These are phyloP conservation scores for Simplicillium sp. DNA, from an alignment of 2,329 filamentous ascomycete species.

Conservation along the genomic window DNA sequence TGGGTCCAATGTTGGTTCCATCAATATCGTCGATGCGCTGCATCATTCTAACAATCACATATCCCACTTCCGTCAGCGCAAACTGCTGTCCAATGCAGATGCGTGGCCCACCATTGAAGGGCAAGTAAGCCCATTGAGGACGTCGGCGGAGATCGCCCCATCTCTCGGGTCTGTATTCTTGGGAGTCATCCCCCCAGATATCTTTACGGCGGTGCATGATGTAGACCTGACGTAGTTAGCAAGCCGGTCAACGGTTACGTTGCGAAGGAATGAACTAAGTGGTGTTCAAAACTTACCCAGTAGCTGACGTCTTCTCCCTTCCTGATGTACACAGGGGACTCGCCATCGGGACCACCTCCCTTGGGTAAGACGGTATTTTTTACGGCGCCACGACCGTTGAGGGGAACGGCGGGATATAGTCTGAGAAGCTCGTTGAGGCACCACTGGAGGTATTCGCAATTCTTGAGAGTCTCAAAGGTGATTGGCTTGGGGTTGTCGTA, in stretches of 20 bases:
- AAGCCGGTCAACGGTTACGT: neutral
- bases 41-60: conserved; percentile 9
- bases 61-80: conserved; percentile 15
- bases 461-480: conserved; percentile 12
- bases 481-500: conserved; percentile 16
- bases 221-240: conserved; percentile 16
- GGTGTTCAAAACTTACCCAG: neutral
- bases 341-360: conserved; percentile 34
- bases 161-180: conserved; percentile 18
- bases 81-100: conserved; percentile 26
- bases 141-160: conserved; percentile 18
- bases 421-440: conserved; percentile 19
- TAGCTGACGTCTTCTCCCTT: conserved; percentile 26
- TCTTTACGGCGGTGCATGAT: conserved; percentile 22
- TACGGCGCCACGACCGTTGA: conserved; percentile 32
- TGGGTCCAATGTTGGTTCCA: neutral
- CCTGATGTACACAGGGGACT: conserved; percentile 32
- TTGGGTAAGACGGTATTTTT: conserved; percentile 34
- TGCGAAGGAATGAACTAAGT: too few species aligned
- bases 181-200: conserved; percentile 23
- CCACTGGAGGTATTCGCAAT: conserved; percentile 15
- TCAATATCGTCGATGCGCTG: conserved; percentile 11
- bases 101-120: conserved; percentile 25
- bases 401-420: conserved; percentile 30
- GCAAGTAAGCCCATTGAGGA: conserved; percentile 21